Evolutionary conservation across 371 early-diverging fungal species (phyloP).

Genomic region (Entomophthora muscae): DNA sequence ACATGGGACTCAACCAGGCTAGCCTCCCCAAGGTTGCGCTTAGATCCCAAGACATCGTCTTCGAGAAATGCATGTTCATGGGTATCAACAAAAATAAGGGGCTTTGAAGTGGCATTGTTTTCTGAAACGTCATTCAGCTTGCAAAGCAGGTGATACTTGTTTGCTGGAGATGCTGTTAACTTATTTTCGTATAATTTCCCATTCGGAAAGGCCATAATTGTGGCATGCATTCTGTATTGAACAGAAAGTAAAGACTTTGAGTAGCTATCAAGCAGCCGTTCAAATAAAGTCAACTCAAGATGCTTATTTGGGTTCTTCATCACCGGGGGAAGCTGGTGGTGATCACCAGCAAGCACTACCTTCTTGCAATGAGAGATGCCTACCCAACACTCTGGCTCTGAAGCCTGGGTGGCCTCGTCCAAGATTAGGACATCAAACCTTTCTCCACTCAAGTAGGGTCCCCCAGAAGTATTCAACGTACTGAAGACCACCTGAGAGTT

Average conservation of each 20-base stretch:
- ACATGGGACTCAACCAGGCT: constrained; percentile 40
- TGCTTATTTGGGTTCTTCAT: constrained; percentile 25
- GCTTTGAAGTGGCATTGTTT: constrained; percentile 25
- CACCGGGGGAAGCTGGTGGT: constrained; percentile 79
- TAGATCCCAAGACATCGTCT: constrained; percentile 21
- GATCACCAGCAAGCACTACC: constrained; percentile 88
- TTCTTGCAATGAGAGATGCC: constrained; percentile 57
- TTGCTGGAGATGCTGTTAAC: constrained; percentile 44
- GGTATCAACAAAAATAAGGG: constrained; percentile 60
- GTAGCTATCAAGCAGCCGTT: constrained; percentile 40
- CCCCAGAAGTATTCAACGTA: constrained; percentile 41
- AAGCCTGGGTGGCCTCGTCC: constrained; percentile 86
- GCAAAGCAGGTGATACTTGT: constrained; percentile 36
- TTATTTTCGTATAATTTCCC: constrained; percentile 34
- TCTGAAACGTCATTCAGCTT: constrained; percentile 35
- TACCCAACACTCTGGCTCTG: constrained; percentile 85
- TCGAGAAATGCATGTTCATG: constrained; percentile 42
- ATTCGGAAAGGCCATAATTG: constrained; percentile 65
- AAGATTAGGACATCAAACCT: constrained; percentile 84
- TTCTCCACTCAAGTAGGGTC: constrained; percentile 27
- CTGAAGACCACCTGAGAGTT: constrained; percentile 39
- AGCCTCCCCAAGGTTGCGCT: constrained; percentile 59
- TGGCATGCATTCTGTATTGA: constrained; percentile 80
- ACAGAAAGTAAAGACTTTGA: constrained; percentile 40
- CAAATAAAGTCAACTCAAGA: constrained; percentile 47